Percentiles rank a stretch among this genome's conserved stretches.
phyloP scores from a whole-genome alignment of 306 rosid species.

The Alnus glutinosa region DNA sequence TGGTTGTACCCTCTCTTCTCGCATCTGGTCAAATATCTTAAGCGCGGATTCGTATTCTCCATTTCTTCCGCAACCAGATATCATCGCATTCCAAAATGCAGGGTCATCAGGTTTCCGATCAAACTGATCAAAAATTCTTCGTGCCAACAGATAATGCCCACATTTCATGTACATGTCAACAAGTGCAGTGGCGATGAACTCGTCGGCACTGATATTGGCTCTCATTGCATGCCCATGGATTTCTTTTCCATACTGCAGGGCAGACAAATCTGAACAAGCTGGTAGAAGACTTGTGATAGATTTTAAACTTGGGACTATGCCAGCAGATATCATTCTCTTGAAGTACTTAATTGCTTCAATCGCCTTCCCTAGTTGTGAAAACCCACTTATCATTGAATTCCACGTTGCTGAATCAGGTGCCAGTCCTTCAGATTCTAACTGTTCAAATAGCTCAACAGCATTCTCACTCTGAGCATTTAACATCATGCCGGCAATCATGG shows the following conservation, averaged over 20 bases:
- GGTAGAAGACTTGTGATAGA: conserved; percentile 63
- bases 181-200: conserved; percentile 63
- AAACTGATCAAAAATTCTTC: conserved; percentile 48
- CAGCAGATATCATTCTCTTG: conserved; percentile 51
- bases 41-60: conserved; percentile 60
- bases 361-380: conserved; percentile 50
- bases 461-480: conserved; percentile 47
- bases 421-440: conserved; percentile 45
- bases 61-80: conserved; percentile 71
- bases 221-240: conserved; percentile 60
- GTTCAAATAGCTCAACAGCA: conserved; percentile 50
- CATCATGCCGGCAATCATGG: conserved; percentile 74
- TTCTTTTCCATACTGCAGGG: conserved; percentile 57
- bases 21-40: conserved; percentile 52
- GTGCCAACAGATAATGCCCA: conserved; percentile 54
- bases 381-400: conserved; percentile 69
- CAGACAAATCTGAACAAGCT: conserved; percentile 51
- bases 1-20: conserved; percentile 50
- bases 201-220: conserved; percentile 37
- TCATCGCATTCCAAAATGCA: conserved; percentile 78
- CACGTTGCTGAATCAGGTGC: conserved; percentile 73
- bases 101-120: conserved; percentile 59
- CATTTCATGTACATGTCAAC: conserved; percentile 75
- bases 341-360: conserved; percentile 58
- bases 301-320: conserved; percentile 49